Evolutionary conservation across 257 asterid species (phyloP), one percentile per base, ranked within the genome.

Genomic region (Solanum stenotomum): DNA sequence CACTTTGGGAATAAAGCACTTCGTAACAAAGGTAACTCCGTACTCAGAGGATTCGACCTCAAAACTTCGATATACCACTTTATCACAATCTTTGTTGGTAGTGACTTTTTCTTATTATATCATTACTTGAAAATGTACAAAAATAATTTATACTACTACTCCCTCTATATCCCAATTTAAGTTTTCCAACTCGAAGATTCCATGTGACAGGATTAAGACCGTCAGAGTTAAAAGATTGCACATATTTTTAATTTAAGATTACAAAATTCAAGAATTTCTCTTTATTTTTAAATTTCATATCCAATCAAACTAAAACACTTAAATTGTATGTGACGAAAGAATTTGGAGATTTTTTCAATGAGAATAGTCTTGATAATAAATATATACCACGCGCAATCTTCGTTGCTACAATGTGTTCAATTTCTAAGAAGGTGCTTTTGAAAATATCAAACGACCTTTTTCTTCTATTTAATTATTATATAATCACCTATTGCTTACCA

Each of bases 211-310:
- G 3, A 5, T 61, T 61, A 61, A 23, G 1, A 61, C 1, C 3
- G 12, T 14, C 0, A 61, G 0, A 61, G 2, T 23, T 61, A 23
- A 61, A 61, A 0, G 1, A 23, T 2, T 4, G 0, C 6, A 61
- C 70, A 61, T 0, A 23, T 61, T 4, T 61, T 16, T 49, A 9
- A 61, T 9, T 49, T 15, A 0, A 16, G 1, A 49, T 15, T 5
- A 15, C 3, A 49, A 15, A 0, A 49, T 49, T 49, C 1, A 15
- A 15, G 9, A 49, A 0, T 14, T 49, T 49, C 1, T 49, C 18
- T 49, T 49, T 61, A 16, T 16, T 61, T 4, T 23, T 61, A 61
- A 61, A 61, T 61, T 61, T 23, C 3, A 10, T 23, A 61, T 9
- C 3, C 6, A 61, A 23, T 61, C 15, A 61, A 18, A 52, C 10